Percentiles rank a stretch among this genome's conserved stretches.
Evolutionary conservation across 768 basidiomycete species (phyloP).

Genomic region (Termitomyces sp.): DNA sequence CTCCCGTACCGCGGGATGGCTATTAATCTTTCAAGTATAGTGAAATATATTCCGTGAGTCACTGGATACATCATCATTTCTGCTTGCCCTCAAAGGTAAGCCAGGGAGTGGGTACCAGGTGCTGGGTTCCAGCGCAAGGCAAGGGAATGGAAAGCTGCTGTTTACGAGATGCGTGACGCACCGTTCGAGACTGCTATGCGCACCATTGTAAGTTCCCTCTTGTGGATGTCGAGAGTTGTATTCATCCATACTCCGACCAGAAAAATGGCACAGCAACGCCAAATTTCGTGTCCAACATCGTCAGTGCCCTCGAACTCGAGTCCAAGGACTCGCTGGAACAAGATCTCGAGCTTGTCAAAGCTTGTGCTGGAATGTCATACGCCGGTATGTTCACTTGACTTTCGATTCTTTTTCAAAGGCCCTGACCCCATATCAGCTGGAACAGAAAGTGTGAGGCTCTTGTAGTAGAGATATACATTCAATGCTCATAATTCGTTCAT

Average conservation of each 20-base stretch:
- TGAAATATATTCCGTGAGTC: conserved; percentile 46
- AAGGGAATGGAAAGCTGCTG: conserved; percentile 43
- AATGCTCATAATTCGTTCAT: background rate
- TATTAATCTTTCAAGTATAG: conserved; percentile 19
- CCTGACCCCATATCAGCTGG: conserved; percentile 27
- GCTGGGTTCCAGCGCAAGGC: conserved; percentile 49
- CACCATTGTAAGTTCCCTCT: conserved; percentile 30
- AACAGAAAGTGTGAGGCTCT: conserved; percentile 34
- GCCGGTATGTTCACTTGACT: conserved; percentile 23
- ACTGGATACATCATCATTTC: background rate
- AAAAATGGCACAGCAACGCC: conserved; percentile 27
- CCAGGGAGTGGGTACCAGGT: conserved; percentile 47
- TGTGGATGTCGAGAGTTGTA: background rate
- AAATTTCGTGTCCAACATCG: conserved; percentile 32
- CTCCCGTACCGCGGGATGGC: background rate
- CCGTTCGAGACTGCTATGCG: conserved; percentile 35
- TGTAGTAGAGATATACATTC: background rate
- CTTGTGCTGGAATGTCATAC: conserved; percentile 35
- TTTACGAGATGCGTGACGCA: conserved; percentile 45
- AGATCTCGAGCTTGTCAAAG: conserved; percentile 28
- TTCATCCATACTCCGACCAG: conserved; percentile 12
- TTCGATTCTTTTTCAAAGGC: background rate
- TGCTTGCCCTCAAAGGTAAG: background rate
- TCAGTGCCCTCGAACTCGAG: conserved; percentile 20
- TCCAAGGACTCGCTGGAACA: conserved; percentile 16